phyloP scores from a whole-genome alignment of 345 rosid genomes.

The Pistacia vera region DNA sequence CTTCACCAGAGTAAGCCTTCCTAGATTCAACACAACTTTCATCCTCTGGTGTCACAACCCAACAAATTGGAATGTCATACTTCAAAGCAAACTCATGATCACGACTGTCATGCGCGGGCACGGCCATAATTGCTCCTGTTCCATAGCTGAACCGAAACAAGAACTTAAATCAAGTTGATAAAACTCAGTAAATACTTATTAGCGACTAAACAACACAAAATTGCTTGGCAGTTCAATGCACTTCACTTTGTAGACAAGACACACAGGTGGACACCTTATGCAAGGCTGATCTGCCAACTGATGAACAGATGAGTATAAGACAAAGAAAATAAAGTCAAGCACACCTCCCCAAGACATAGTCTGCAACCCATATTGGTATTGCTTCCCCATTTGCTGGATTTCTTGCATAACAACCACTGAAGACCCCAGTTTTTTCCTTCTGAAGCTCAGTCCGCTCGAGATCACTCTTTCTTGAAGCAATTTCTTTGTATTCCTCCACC shows the following conservation, averaged over 20 bases:
- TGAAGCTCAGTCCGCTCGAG: constrained; percentile 97
- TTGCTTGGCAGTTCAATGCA: not conserved
- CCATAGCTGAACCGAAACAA: constrained; percentile 67
- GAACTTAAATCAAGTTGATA: constrained; percentile 5
- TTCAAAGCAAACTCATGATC: constrained; percentile 85
- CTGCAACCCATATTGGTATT: constrained; percentile 94
- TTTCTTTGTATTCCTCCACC: constrained; percentile 85
- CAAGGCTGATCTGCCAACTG: constrained; percentile 7
- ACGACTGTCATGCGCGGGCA: constrained; percentile 88
- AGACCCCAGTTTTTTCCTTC: constrained; percentile 90
- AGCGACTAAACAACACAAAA: not conserved
- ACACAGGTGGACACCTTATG: not conserved
- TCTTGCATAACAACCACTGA: constrained; percentile 77
- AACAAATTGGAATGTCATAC: constrained; percentile 66
- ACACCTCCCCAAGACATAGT: constrained; percentile 84
- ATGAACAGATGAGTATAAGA: constrained; percentile 7
- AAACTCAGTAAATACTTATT: constrained; percentile 4
- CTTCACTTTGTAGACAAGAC: constrained; percentile 2
- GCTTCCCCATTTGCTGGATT: constrained; percentile 86
- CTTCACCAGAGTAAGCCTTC: constrained; percentile 67
- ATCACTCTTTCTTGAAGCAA: constrained; percentile 84
- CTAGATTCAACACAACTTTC: constrained; percentile 40
- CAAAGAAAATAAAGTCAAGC: constrained; percentile 13
- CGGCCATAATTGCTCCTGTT: constrained; percentile 98
- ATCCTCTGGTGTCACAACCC: constrained; percentile 64